A percentile compares a stretch with the other conserved stretches of the same genome.
These are phyloP conservation scores for Macadamia tetraphylla DNA, from an alignment of 164 flowering plant species.

Conservation along the genomic window DNA sequence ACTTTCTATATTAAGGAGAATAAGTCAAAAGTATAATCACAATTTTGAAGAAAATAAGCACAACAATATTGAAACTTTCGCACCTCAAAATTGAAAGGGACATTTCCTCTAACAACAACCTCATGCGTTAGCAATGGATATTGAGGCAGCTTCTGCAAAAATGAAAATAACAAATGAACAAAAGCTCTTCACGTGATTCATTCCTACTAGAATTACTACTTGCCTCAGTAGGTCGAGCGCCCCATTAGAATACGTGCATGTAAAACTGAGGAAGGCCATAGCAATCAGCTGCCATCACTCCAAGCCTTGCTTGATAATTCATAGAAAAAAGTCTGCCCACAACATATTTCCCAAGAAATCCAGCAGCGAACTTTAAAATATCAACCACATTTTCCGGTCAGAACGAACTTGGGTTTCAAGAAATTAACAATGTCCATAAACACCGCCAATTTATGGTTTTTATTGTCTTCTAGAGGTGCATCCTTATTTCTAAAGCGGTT, in stretches of 20 bases:
- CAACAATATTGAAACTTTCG: too few species aligned
- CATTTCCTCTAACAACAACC: too few species aligned
- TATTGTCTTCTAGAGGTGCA: too few species aligned
- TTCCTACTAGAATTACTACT: not conserved
- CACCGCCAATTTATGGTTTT: constrained; percentile 41
- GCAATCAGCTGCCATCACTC: constrained; percentile 61
- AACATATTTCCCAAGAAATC: constrained; percentile 68
- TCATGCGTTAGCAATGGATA: too few species aligned
- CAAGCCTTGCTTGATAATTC: constrained; percentile 44
- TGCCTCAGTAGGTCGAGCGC: constrained; percentile 57
- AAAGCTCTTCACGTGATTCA: too few species aligned
- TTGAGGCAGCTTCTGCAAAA: too few species aligned
- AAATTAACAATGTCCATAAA: constrained; percentile 74
- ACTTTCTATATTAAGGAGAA: constrained; percentile 28
- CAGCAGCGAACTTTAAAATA: constrained; percentile 51
- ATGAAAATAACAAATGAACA: too few species aligned
- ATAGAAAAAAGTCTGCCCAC: constrained; percentile 50
- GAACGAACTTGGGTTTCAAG: constrained; percentile 59
- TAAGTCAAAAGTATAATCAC: not conserved
- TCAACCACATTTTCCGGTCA: constrained; percentile 94
- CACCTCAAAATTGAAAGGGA: too few species aligned
- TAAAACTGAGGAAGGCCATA: constrained; percentile 89
- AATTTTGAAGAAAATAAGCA: not conserved
- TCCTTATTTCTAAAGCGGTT: too few species aligned
- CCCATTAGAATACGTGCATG: constrained; percentile 82